Percentiles rank a stretch among this genome's conserved stretches.
Evolutionary conservation across 257 asterid genomes (phyloP).

Genomic region (Coffea eugenioides): DNA sequence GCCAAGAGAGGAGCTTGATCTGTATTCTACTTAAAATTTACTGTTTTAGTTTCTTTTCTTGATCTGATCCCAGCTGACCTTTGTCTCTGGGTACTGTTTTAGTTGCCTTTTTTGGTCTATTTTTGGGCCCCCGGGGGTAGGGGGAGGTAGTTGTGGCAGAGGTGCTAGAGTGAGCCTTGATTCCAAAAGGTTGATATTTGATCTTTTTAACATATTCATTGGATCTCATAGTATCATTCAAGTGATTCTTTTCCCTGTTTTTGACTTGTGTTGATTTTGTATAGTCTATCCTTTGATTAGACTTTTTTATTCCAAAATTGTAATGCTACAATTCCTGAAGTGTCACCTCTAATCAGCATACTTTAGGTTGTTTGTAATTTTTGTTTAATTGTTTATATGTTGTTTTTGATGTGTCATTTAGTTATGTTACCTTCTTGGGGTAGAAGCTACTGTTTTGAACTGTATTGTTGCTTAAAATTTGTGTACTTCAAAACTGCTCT

Average conservation of each 20-base stretch:
- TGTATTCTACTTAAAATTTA: neutral
- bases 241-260: neutral
- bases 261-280: neutral
- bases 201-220: neutral
- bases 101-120: neutral
- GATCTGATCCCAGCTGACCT: constrained; percentile 16
- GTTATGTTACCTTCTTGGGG: neutral
- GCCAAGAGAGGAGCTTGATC: neutral
- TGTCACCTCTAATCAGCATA: neutral
- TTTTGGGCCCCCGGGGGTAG: neutral
- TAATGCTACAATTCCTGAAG: neutral
- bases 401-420: neutral
- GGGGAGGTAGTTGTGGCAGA: neutral
- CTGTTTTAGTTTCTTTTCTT: neutral
- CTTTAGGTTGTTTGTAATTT: neutral
- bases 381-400: neutral
- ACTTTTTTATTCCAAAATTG: neutral
- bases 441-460: neutral
- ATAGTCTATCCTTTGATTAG: neutral
- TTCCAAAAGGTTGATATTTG: constrained; percentile 11
- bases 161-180: neutral
- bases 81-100: neutral
- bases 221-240: neutral
- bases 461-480: neutral
- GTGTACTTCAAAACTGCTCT: neutral